phyloP scores from a whole-genome alignment of 1,139 yeast species.

The Candida anutae region DNA sequence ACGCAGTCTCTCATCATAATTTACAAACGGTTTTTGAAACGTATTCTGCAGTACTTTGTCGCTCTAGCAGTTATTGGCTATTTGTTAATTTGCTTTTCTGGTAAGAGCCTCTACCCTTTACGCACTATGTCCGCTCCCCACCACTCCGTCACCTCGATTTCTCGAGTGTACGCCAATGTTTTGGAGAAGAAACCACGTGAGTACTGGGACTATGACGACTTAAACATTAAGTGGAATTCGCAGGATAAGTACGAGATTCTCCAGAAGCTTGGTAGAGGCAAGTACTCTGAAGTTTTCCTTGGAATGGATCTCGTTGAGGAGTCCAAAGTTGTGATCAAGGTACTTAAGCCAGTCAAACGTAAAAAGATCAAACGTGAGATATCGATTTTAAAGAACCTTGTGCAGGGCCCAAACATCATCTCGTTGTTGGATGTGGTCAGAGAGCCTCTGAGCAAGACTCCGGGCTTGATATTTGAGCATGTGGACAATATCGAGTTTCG shows the following conservation, averaged over 20 bases:
- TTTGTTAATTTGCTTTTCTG: too few relatives aligned
- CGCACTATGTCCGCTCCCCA: conserved; percentile 8
- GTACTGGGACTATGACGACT: conserved; percentile 44
- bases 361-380: conserved; percentile 96
- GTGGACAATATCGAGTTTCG: conserved; percentile 89
- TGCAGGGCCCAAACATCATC: conserved; percentile 81
- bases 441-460: conserved; percentile 86
- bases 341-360: conserved; percentile 91
- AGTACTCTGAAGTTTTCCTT: conserved; percentile 41
- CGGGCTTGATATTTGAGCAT: conserved; percentile 88
- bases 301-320: conserved; percentile 55
- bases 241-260: conserved; percentile 42
- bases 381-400: conserved; percentile 80
- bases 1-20: too few relatives aligned
- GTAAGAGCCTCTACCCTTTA: background rate
- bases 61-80: too few relatives aligned
- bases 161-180: conserved; percentile 38
- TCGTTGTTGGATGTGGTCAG: conserved; percentile 79
- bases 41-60: too few relatives aligned
- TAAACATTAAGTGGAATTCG: conserved; percentile 38
- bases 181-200: conserved; percentile 34
- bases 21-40: too few relatives aligned
- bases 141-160: conserved; percentile 22
- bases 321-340: conserved; percentile 75
- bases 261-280: conserved; percentile 41